Evolutionary conservation across 495 filamentous ascomycete genomes (phyloP).

Genomic region (Oleoguttula mirabilis): DNA sequence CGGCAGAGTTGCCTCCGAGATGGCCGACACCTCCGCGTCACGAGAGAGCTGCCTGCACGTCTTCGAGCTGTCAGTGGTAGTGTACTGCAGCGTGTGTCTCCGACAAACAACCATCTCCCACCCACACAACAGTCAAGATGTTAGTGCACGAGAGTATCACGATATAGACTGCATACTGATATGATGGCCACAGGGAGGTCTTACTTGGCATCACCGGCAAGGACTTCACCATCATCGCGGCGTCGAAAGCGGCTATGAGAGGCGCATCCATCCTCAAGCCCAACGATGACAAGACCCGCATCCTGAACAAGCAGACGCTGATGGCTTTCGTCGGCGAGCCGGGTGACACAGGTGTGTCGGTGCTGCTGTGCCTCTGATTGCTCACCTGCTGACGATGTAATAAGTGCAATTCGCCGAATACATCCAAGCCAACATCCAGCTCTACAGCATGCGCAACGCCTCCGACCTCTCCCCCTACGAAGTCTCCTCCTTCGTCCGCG

Average conservation of each 20-base stretch:
- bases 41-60: too few relatives aligned
- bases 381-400: conserved; percentile 13
- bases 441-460: conserved; percentile 97
- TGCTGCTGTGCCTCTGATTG: background rate
- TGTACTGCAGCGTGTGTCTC: too few relatives aligned
- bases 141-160: too few relatives aligned
- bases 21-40: too few relatives aligned
- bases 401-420: conserved; percentile 99
- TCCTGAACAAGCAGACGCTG: conserved; percentile 79
- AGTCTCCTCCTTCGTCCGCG: conserved; percentile 80
- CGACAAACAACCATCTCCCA: too few relatives aligned
- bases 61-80: too few relatives aligned
- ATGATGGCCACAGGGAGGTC: conserved; percentile 92
- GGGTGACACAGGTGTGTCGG: conserved; percentile 72
- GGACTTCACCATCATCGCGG: conserved; percentile 95
- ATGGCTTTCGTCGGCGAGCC: conserved; percentile 97
- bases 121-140: too few relatives aligned
- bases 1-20: too few relatives aligned
- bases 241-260: conserved; percentile 95
- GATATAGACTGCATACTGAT: too few relatives aligned
- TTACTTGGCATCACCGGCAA: conserved; percentile 95
- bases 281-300: conserved; percentile 87
- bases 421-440: conserved; percentile 93
- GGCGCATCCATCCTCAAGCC: conserved; percentile 94
- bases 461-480: conserved; percentile 79